These are phyloP conservation scores for Inga leiocalycina DNA, from an alignment of 306 rosid genomes.

Conservation along the genomic window DNA sequence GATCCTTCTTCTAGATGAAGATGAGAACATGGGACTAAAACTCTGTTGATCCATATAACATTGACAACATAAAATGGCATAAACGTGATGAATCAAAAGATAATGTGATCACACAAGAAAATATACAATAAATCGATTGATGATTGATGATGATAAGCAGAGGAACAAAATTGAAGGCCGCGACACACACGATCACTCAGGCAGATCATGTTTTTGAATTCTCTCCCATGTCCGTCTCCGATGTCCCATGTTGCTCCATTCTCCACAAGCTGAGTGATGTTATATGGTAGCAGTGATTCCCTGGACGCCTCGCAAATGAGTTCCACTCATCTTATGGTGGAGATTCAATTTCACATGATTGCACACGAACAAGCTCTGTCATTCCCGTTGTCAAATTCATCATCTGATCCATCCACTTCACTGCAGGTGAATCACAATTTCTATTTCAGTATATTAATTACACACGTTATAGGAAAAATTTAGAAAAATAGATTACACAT, in stretches of 20 bases:
- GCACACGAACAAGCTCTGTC: constrained; percentile 80
- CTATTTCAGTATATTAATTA: constrained; percentile 41
- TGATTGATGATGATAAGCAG: constrained; percentile 32
- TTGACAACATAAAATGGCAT: constrained; percentile 25
- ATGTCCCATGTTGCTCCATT: constrained; percentile 37
- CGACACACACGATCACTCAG: constrained; percentile 47
- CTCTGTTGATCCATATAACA: background rate
- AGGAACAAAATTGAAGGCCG: constrained; percentile 77
- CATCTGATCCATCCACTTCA: constrained; percentile 81
- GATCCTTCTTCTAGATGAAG: constrained; percentile 28
- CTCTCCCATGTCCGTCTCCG: constrained; percentile 34
- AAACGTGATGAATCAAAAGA: constrained; percentile 53
- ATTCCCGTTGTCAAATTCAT: constrained; percentile 74
- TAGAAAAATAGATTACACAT: too few relatives aligned
- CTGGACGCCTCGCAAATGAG: constrained; percentile 34
- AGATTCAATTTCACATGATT: constrained; percentile 67
- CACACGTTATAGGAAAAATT: constrained; percentile 4
- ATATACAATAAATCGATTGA: constrained; percentile 50
- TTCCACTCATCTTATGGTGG: constrained; percentile 40
- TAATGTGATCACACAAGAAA: constrained; percentile 59
- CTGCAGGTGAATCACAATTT: constrained; percentile 57
- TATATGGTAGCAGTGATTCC: constrained; percentile 40
- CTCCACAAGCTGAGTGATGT: constrained; percentile 40
- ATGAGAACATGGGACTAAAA: constrained; percentile 31
- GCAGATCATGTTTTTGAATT: constrained; percentile 15